Percentiles rank a stretch among this genome's conserved stretches.
Conservation (phyloP, 2,329 filamentous ascomycete genomes). For the Xylariaceae sp. region DNA sequence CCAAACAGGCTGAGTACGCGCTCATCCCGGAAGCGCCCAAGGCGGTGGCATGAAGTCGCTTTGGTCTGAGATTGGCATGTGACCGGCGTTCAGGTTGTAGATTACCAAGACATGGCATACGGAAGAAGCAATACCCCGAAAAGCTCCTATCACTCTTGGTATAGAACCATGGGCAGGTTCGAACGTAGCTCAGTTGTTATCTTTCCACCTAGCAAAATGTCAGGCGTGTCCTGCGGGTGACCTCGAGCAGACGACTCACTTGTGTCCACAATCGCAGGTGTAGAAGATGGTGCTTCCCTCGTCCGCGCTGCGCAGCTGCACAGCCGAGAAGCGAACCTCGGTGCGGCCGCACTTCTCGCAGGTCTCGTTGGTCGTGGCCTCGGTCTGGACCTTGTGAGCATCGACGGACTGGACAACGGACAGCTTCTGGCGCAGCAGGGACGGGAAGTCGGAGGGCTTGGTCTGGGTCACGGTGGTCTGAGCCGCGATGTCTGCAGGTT, state of each 20-base stretch:
- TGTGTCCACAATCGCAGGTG: constrained; percentile 73
- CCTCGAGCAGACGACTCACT: constrained; percentile 44
- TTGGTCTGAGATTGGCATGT: constrained; percentile 10
- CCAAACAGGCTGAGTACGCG: constrained; percentile 82
- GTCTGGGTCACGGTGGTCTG: constrained; percentile 74
- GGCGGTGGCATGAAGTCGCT: constrained; percentile 23
- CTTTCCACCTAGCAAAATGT: constrained; percentile 30
- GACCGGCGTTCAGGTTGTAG: constrained; percentile 12
- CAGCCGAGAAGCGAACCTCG: constrained; percentile 76
- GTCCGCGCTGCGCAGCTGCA: constrained; percentile 85
- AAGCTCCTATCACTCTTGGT: too few relatives aligned
- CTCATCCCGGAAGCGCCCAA: constrained; percentile 62
- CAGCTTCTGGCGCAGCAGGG: constrained; percentile 74
- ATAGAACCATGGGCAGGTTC: too few relatives aligned
- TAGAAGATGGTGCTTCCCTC: constrained; percentile 93
- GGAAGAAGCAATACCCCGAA: too few relatives aligned
- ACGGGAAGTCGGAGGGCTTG: constrained; percentile 88
- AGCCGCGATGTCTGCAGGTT: constrained; percentile 56
- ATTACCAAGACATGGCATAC: constrained; percentile 13
- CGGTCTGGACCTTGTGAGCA: constrained; percentile 68
- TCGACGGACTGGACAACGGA: constrained; percentile 81
- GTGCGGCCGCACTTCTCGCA: constrained; percentile 76
- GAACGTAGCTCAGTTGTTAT: constrained; percentile 49
- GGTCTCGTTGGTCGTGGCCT: constrained; percentile 55
- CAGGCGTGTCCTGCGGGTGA: constrained; percentile 4